Base-by-base conservation (phyloP, 2,329 filamentous ascomycete genomes). In the Calonectria honghensis region DNA sequence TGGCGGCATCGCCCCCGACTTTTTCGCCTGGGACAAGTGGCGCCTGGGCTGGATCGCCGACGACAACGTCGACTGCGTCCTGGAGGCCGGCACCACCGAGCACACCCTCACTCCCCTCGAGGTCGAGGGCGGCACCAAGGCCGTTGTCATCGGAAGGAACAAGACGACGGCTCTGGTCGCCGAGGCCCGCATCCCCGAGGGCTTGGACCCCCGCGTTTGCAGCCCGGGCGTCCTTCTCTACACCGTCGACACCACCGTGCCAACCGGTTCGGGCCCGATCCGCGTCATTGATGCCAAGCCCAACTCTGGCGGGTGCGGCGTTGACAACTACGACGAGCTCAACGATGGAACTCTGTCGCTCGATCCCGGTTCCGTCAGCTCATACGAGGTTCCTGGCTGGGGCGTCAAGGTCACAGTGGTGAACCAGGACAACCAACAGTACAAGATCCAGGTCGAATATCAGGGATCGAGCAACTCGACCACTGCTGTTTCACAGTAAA, bases 11-110 rank as follows among this genome's bases (percentile, higher is more conserved):
- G 82, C 79, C n/a, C 84, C 83, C 14, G 84, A 85, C 51, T 85
- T 82, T 65, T 85, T 86, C 50, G 83, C 82, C 2, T 86, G 85
- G 84, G 80, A 85, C 70, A 85, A 86, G 77, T 86, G 84, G 84
- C 78, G 83, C 41, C 76, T 86, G 32, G 84, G 84, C 31, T 86
- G 85, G 85, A 72, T 86, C 9, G 61, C 72, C 0, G 84, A 86
- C 35, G 73, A 78, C 0, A 78, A 82, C 29, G 27, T 86, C 24
- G 82, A 83, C 27, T 86, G 85, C 66, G 72, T 85, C 27, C 67
- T 75, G 3, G 68, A 70, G 0, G 27, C 64, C 3, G 81, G 80
- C 2, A 80, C 76, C 3, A 85, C 72, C 4, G 78, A 78, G 13
- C 84, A 85, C 59, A 79, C 67, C 0, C 64, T 79, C 1, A 73